These are phyloP conservation scores for Acacia acuminata DNA, from an alignment of 306 rosid species.

Conservation along the genomic window DNA sequence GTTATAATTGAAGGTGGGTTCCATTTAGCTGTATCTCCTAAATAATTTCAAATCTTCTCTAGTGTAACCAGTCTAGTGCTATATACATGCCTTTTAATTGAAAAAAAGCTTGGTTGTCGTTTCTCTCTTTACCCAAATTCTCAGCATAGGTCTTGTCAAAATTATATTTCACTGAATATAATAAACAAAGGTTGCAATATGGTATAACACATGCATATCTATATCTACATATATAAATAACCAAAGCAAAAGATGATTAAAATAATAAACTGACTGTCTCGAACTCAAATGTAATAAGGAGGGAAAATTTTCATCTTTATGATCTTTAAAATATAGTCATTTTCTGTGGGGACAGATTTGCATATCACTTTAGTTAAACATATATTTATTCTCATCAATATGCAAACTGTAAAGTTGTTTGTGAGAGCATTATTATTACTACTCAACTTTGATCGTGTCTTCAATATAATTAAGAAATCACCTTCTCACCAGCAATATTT, in stretches of 20 bases:
- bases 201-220: neutral
- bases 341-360: constrained; percentile 1
- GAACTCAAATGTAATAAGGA: neutral
- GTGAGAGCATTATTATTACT: neutral
- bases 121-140: neutral
- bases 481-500: neutral
- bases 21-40: neutral
- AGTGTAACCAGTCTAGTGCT: neutral
- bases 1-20: neutral
- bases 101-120: neutral
- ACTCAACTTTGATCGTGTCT: neutral
- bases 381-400: neutral
- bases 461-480: constrained; percentile 5
- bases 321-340: neutral
- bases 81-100: neutral
- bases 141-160: neutral
- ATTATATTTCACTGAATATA: neutral
- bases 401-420: neutral
- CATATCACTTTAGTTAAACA: neutral
- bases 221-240: neutral
- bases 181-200: neutral
- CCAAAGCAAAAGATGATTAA: neutral
- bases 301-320: neutral
- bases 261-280: neutral
- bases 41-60: neutral